Conservation (phyloP, 495 filamentous ascomycete genomes). For the Xylaria curta region DNA sequence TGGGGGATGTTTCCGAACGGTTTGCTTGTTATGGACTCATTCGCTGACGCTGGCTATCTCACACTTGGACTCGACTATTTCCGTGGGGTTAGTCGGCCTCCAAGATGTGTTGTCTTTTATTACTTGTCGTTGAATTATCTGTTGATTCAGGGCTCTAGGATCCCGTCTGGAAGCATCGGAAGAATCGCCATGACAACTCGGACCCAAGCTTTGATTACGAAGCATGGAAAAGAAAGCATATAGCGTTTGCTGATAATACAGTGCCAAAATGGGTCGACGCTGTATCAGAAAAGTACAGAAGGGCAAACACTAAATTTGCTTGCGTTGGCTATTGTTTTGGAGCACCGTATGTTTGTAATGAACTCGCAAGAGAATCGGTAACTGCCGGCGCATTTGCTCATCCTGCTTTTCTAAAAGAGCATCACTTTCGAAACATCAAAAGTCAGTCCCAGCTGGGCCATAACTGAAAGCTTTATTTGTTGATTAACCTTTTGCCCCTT, state of each 20-base stretch:
- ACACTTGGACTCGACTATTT: constrained; percentile 52
- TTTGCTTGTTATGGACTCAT: constrained; percentile 49
- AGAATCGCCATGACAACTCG: constrained; percentile 38
- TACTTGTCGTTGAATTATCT: not conserved
- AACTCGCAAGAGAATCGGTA: constrained; percentile 32
- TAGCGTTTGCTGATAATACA: constrained; percentile 38
- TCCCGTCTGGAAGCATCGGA: constrained; percentile 50
- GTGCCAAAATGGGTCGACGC: constrained; percentile 46
- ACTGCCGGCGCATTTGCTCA: constrained; percentile 51
- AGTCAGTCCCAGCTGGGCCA: constrained; percentile 19
- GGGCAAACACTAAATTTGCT: constrained; percentile 39
- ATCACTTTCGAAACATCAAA: constrained; percentile 42
- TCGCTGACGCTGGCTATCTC: constrained; percentile 50
- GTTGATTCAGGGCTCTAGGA: constrained; percentile 32
- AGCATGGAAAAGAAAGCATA: constrained; percentile 50
- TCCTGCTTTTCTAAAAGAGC: constrained; percentile 47
- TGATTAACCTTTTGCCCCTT: not conserved
- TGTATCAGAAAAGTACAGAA: constrained; percentile 42
- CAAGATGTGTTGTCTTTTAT: too few relatives aligned
- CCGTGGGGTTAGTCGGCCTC: constrained; percentile 36
- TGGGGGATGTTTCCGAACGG: constrained; percentile 49
- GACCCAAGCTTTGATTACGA: constrained; percentile 50
- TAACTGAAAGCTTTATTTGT: not conserved
- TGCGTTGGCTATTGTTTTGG: constrained; percentile 54
- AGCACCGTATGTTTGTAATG: constrained; percentile 47